phyloP scores from a whole-genome alignment of 768 basidiomycete species.

The Pseudohyphozyma bogoriensis region DNA sequence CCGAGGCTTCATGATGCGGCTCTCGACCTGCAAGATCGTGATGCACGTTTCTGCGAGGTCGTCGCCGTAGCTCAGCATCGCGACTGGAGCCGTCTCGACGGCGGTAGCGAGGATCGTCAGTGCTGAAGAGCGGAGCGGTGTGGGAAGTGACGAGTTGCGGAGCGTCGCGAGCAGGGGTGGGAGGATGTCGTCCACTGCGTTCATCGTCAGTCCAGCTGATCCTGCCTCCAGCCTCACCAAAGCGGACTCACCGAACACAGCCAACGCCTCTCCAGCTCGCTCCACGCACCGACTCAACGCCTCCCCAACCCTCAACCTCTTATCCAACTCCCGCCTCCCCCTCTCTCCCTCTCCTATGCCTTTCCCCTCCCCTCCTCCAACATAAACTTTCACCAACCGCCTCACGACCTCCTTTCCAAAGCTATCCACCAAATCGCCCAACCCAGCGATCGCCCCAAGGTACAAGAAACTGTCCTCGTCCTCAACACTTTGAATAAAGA shows the following conservation, averaged over 20 bases:
- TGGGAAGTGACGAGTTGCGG: constrained; percentile 54
- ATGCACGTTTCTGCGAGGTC: constrained; percentile 60
- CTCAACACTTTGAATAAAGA: constrained; percentile 73
- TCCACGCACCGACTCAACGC: constrained; percentile 68
- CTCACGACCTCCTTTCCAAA: constrained; percentile 64
- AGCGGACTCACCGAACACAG: constrained; percentile 51
- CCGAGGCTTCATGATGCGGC: too few relatives aligned
- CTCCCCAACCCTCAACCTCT: constrained; percentile 68
- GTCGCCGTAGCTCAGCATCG: constrained; percentile 53
- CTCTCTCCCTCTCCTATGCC: constrained; percentile 41
- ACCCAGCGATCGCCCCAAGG: constrained; percentile 79
- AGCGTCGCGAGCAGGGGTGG: constrained; percentile 61
- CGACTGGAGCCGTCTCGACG: constrained; percentile 53
- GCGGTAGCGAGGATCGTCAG: constrained; percentile 62
- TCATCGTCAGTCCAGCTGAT: constrained; percentile 14
- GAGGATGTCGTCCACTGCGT: constrained; percentile 54
- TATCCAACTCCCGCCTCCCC: constrained; percentile 53
- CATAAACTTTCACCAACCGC: constrained; percentile 58
- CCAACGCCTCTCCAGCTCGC: constrained; percentile 58
- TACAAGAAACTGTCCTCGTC: constrained; percentile 96
- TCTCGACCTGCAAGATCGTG: constrained; percentile 53
- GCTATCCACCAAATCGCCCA: constrained; percentile 71
- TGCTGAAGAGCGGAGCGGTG: constrained; percentile 59
- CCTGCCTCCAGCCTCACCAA: not conserved
- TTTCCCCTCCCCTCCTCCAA: constrained; percentile 37